Percentiles rank a stretch among this genome's conserved stretches.
Conservation (phyloP, 2,329 filamentous ascomycete species). For the Penicillium sclerotiorum region DNA sequence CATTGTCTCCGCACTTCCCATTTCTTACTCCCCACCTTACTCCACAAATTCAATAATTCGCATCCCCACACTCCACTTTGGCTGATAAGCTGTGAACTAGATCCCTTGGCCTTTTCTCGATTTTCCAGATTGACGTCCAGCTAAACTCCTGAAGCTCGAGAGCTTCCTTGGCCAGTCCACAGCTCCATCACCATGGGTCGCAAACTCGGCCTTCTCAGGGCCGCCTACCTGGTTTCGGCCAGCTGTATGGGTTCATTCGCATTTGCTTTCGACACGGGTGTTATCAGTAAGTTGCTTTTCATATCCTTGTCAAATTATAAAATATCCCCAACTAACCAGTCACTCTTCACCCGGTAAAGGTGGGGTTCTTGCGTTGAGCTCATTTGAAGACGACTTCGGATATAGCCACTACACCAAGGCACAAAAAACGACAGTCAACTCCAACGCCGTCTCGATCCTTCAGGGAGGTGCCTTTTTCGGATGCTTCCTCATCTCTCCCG, state of each 20-base stretch:
- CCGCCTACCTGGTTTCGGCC: conserved; percentile 38
- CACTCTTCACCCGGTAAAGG: too few species aligned
- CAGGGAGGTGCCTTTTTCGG: conserved; percentile 57
- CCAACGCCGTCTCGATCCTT: conserved; percentile 53
- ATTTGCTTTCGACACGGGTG: conserved; percentile 44
- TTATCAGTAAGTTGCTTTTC: conserved; percentile 33
- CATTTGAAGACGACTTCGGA: conserved; percentile 46
- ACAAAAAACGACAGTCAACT: conserved; percentile 47
- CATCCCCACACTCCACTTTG: too few species aligned
- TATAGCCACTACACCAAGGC: conserved; percentile 37
- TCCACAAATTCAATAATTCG: too few species aligned
- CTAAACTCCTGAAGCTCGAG: too few species aligned
- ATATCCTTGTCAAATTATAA: too few species aligned
- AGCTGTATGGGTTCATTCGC: conserved; percentile 44
- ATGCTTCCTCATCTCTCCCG: conserved; percentile 51
- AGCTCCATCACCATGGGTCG: conserved; percentile 34
- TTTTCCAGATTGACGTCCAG: too few species aligned
- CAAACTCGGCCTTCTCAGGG: conserved; percentile 38
- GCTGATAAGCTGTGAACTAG: too few species aligned
- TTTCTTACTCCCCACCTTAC: too few species aligned
- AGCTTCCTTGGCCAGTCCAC: too few species aligned
- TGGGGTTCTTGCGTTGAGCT: conserved; percentile 49
- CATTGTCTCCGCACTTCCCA: background rate
- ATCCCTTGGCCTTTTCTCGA: too few species aligned
- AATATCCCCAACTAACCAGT: background rate